A percentile compares a stretch with the other conserved stretches of the same genome.
phyloP scores from a whole-genome alignment of 1,284 basidiomycete species.

The Apiotrichum montevideense region DNA sequence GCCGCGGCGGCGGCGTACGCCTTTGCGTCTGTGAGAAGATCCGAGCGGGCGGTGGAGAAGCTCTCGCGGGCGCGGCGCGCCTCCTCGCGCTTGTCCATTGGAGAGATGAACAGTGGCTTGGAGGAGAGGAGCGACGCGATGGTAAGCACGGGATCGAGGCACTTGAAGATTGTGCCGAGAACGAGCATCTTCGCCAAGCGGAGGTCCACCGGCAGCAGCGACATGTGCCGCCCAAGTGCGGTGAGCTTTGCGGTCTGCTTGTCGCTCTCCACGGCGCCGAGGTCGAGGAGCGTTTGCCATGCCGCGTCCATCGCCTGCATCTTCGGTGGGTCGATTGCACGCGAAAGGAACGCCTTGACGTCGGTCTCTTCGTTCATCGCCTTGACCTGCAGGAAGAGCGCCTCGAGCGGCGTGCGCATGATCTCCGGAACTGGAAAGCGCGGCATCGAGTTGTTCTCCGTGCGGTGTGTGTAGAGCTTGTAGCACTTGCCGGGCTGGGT shows the following conservation, averaged over 20 bases:
- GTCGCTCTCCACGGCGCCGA: constrained; percentile 68
- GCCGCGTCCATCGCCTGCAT: constrained; percentile 71
- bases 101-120: constrained; percentile 76
- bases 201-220: constrained; percentile 80
- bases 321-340: constrained; percentile 79
- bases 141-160: constrained; percentile 66
- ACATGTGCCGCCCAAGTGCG: constrained; percentile 68
- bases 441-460: constrained; percentile 65
- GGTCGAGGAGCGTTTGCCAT: constrained; percentile 64
- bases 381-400: constrained; percentile 74
- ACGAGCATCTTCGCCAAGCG: constrained; percentile 90
- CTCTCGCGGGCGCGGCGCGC: constrained; percentile 60
- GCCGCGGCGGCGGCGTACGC: constrained; percentile 66
- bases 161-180: constrained; percentile 70
- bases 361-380: constrained; percentile 71
- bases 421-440: constrained; percentile 81
- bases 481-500: constrained; percentile 72
- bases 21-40: constrained; percentile 72
- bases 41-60: constrained; percentile 70
- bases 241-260: constrained; percentile 59
- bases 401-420: constrained; percentile 79
- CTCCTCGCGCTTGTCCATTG: constrained; percentile 76
- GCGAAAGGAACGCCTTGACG: constrained; percentile 59
- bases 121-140: constrained; percentile 77
- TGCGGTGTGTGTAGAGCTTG: constrained; percentile 70